Evolutionary conservation across 176 grass and related monocot genomes (phyloP).

Genomic region (Carex cristatella): DNA sequence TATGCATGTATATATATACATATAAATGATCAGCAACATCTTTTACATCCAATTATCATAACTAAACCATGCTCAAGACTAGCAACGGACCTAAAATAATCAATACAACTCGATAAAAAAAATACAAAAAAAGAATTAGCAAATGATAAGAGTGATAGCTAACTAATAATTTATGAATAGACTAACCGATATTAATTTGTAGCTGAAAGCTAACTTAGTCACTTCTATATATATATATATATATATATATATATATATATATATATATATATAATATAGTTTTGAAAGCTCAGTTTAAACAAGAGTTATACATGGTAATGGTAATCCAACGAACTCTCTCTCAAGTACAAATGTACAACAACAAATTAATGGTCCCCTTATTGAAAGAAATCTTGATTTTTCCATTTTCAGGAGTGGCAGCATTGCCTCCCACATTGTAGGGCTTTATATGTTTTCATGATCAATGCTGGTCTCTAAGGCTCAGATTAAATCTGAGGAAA

Average conservation of each 20-base stretch:
- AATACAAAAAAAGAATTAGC: neutral
- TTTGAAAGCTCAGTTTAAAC: neutral
- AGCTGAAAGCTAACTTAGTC: neutral
- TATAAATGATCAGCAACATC: neutral
- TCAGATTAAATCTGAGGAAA: neutral
- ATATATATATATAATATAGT: neutral
- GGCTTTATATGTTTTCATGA: neutral
- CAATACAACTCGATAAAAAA: too few species aligned
- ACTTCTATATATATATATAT: too few species aligned
- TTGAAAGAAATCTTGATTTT: neutral
- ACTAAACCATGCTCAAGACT: neutral
- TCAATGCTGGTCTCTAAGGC: neutral
- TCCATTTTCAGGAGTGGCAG: neutral
- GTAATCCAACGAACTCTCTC: neutral
- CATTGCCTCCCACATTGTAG: neutral
- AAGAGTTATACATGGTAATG: neutral
- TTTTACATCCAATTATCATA: neutral
- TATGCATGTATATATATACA: neutral
- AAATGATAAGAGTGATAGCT: neutral
- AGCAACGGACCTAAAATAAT: neutral
- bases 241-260: neutral
- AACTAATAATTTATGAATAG: neutral
- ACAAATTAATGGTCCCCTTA: neutral
- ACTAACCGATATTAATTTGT: neutral
- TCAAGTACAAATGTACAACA: neutral